These are phyloP conservation scores for Hirschioporus abietinus DNA, from an alignment of 768 basidiomycete species.

Conservation along the genomic window DNA sequence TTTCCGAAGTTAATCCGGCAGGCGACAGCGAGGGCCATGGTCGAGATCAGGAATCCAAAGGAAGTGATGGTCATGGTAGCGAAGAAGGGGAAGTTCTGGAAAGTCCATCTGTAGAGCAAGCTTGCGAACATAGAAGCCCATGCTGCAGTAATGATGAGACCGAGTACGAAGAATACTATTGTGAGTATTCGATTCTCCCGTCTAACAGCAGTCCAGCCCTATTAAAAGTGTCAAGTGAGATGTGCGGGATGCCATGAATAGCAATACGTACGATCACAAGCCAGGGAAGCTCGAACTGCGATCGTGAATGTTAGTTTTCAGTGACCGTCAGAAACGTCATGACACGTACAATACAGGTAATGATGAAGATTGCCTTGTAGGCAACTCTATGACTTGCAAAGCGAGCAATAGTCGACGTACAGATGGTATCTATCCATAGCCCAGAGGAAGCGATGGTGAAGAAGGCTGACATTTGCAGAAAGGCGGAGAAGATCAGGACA, in stretches of 20 bases:
- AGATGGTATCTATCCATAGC: constrained; percentile 47
- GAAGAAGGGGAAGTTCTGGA: constrained; percentile 43
- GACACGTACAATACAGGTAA: constrained; percentile 27
- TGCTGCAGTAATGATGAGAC: constrained; percentile 32
- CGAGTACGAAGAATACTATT: constrained; percentile 33
- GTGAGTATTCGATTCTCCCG: constrained; percentile 38
- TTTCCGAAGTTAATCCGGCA: constrained; percentile 52
- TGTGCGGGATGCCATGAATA: neutral
- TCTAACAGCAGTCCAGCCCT: constrained; percentile 43
- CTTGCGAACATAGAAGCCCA: constrained; percentile 37
- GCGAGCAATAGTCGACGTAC: constrained; percentile 26
- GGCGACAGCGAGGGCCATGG: constrained; percentile 37
- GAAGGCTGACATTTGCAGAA: constrained; percentile 43
- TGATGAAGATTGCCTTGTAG: constrained; percentile 36
- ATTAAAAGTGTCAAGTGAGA: neutral
- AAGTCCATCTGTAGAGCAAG: constrained; percentile 30
- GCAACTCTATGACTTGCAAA: constrained; percentile 29
- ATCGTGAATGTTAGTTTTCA: neutral
- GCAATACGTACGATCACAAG: constrained; percentile 21
- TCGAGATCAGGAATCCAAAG: constrained; percentile 35
- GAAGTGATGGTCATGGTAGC: constrained; percentile 37
- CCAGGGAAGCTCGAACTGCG: constrained; percentile 39
- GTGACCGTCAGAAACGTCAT: neutral
- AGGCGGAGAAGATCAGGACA: constrained; percentile 43
- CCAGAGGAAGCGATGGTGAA: constrained; percentile 41